These are phyloP conservation scores for Wickerhamomyces rabaulensis DNA, from an alignment of 805 yeast species.

Conservation along the genomic window DNA sequence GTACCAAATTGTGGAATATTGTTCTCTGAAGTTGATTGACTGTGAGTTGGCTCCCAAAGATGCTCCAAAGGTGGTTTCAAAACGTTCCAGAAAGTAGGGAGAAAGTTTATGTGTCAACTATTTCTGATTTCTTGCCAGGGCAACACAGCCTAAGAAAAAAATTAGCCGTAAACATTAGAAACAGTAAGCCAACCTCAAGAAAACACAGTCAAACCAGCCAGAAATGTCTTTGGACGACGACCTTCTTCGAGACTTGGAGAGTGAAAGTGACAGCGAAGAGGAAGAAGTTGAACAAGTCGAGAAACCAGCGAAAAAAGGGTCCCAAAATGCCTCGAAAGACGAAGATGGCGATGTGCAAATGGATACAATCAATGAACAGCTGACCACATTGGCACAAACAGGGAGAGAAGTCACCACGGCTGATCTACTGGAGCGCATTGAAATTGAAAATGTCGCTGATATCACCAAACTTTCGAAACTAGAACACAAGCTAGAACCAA, in stretches of 20 bases:
- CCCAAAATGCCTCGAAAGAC: constrained; percentile 1
- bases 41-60: too few relatives aligned
- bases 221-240: constrained; percentile 21
- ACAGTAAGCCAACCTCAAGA: too few relatives aligned
- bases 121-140: too few relatives aligned
- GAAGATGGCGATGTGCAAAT: constrained; percentile 7
- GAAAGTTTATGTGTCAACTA: too few relatives aligned
- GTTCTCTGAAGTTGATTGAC: too few relatives aligned
- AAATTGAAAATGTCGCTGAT: constrained; percentile 11
- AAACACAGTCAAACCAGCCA: not conserved
- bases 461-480: constrained; percentile 12
- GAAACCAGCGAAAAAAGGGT: constrained; percentile 1
- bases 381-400: constrained; percentile 1
- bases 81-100: too few relatives aligned
- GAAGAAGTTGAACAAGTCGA: constrained; percentile 8
- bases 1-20: too few relatives aligned
- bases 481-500: constrained; percentile 10
- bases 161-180: too few relatives aligned
- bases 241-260: constrained; percentile 29
- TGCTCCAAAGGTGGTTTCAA: too few relatives aligned
- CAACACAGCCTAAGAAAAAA: too few relatives aligned
- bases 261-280: constrained; percentile 21
- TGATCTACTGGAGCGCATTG: constrained; percentile 5
- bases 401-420: constrained; percentile 13
- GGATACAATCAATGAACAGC: not conserved